These are phyloP conservation scores for Heritiera littoralis DNA, from an alignment of 345 rosid genomes.

Conservation along the genomic window DNA sequence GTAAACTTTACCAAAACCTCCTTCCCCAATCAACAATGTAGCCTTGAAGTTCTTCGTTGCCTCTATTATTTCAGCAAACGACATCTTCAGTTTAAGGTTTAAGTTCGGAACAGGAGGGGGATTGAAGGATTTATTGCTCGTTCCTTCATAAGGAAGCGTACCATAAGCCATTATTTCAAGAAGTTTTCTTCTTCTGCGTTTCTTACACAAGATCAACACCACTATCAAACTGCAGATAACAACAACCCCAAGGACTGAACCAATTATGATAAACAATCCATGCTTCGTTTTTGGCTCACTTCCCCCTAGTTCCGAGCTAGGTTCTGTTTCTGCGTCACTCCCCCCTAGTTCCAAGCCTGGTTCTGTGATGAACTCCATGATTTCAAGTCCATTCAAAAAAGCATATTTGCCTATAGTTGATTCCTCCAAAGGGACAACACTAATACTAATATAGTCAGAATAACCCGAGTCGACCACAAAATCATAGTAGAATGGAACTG, in stretches of 20 bases:
- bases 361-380: slow-evolving; percentile 40
- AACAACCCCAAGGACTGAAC: slow-evolving; percentile 32
- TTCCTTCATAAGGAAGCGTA: background rate
- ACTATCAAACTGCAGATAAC: slow-evolving; percentile 13
- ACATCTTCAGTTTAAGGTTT: slow-evolving; percentile 42
- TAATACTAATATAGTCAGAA: slow-evolving; percentile 36
- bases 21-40: slow-evolving; percentile 39
- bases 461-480: slow-evolving; percentile 44
- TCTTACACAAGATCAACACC: slow-evolving; percentile 10
- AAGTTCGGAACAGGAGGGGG: slow-evolving; percentile 28
- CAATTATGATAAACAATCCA: slow-evolving; percentile 21
- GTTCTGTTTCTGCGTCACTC: background rate
- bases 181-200: slow-evolving; percentile 32
- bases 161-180: slow-evolving; percentile 18
- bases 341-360: background rate
- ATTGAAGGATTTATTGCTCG: slow-evolving; percentile 13
- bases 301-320: background rate
- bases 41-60: slow-evolving; percentile 47
- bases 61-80: slow-evolving; percentile 39
- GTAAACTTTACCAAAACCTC: slow-evolving; percentile 51
- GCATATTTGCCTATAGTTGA: background rate
- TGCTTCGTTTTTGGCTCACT: background rate
- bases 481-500: slow-evolving; percentile 45
- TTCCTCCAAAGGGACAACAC: slow-evolving; percentile 23
- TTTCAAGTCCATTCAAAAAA: slow-evolving; percentile 55